A percentile compares a stretch with the other conserved stretches of the same genome.
These are phyloP conservation scores for Bipolaris bicolor DNA, from an alignment of 2,329 filamentous ascomycete genomes.

Conservation along the genomic window DNA sequence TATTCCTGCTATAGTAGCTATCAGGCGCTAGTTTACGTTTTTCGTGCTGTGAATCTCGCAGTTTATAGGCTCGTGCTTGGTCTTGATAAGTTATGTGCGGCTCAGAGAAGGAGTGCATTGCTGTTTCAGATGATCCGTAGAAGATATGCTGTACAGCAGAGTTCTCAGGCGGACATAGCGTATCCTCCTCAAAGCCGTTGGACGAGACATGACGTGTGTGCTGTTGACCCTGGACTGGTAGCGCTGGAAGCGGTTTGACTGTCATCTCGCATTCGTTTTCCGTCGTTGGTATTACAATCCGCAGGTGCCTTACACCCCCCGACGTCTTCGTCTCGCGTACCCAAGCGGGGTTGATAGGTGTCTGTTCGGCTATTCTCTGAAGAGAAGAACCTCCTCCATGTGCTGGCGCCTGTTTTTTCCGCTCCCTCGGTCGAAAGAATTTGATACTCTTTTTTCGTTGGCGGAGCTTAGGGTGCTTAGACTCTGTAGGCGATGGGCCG, in stretches of 20 bases:
- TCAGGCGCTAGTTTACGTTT: conserved; percentile 26
- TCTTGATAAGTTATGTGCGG: conserved; percentile 24
- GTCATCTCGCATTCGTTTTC: conserved; percentile 19
- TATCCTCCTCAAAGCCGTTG: conserved; percentile 30
- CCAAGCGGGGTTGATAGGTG: conserved; percentile 29
- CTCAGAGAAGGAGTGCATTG: conserved; percentile 21
- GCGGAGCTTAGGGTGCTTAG: conserved; percentile 8
- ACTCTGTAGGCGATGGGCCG: conserved; percentile 26
- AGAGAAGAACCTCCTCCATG: conserved; percentile 5
- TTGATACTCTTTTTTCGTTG: conserved; percentile 29
- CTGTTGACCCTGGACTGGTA: conserved; percentile 10
- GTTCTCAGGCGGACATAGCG: conserved; percentile 34
- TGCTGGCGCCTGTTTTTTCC: conserved; percentile 32
- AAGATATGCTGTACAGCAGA: conserved; percentile 26
- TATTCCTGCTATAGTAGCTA: background rate
- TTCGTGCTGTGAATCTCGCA: conserved; percentile 35
- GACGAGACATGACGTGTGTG: conserved; percentile 26
- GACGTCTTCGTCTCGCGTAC: conserved; percentile 38
- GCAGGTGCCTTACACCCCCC: conserved; percentile 38
- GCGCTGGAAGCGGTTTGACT: conserved; percentile 7
- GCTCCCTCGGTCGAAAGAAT: conserved; percentile 33
- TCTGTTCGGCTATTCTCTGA: conserved; percentile 17
- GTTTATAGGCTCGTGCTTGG: conserved; percentile 9
- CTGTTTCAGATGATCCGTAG: conserved; percentile 13
- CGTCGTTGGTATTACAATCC: conserved; percentile 33